Evolutionary conservation across 192 early-diverging fungal species (phyloP).

Genomic region (Backusella tuberculispora): DNA sequence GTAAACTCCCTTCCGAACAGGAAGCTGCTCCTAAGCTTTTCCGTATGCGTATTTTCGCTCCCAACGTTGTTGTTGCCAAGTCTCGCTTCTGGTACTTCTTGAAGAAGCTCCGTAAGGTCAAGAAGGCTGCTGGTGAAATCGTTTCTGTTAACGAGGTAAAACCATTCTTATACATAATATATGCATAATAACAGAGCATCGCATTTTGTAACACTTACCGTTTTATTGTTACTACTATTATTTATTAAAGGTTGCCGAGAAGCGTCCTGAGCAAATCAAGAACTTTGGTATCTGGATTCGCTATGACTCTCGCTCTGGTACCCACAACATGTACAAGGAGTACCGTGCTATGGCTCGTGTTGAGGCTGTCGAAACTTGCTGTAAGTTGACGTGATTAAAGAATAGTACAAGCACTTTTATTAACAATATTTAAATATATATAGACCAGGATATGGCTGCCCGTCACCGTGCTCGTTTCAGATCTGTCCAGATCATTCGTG

Average conservation of each 20-base stretch:
- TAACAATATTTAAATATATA: not conserved
- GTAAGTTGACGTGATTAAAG: conserved; percentile 10
- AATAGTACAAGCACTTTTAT: not conserved
- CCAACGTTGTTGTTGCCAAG: conserved; percentile 98
- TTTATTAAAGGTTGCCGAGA: conserved; percentile 79
- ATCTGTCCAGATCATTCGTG: conserved; percentile 99
- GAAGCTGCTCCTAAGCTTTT: conserved; percentile 93
- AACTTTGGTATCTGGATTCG: conserved; percentile 99
- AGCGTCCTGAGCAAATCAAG: conserved; percentile 90
- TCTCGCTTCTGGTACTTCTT: conserved; percentile 99
- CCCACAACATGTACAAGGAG: conserved; percentile 99
- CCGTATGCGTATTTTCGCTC: conserved; percentile 98
- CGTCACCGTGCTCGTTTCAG: conserved; percentile 97
- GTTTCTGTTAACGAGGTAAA: conserved; percentile 90
- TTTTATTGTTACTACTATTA: not conserved
- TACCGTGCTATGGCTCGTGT: conserved; percentile 94
- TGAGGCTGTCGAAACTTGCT: conserved; percentile 72
- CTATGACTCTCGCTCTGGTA: conserved; percentile 99
- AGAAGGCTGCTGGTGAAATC: conserved; percentile 99
- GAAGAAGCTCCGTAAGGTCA: conserved; percentile 98
- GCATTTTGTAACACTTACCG: too few species aligned
- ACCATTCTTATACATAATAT: not conserved
- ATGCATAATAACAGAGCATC: too few species aligned
- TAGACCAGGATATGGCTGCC: conserved; percentile 96
- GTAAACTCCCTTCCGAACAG: conserved; percentile 90